Conservation (phyloP, 805 yeast species). For the Yarrowia porcina region DNA sequence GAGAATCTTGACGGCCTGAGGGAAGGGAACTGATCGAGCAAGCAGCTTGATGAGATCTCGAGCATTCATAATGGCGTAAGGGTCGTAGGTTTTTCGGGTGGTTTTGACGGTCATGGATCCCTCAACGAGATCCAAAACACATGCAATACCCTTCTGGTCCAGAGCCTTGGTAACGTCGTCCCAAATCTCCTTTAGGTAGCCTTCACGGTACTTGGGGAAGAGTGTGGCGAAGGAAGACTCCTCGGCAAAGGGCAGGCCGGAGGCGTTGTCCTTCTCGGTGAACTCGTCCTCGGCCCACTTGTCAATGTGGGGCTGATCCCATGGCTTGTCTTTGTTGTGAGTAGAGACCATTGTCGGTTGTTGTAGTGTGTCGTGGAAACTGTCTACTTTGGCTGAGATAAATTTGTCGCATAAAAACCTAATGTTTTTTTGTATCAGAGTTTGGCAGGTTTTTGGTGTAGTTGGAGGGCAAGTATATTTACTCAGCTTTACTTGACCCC, state of each 20-base stretch:
- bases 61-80: conserved; percentile 88
- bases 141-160: conserved; percentile 67
- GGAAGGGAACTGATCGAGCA: conserved; percentile 95
- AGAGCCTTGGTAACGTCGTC: conserved; percentile 83
- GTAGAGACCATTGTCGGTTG: conserved; percentile 70
- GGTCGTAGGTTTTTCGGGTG: conserved; percentile 92
- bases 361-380: not conserved
- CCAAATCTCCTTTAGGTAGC: conserved; percentile 85
- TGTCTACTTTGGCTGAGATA: not conserved
- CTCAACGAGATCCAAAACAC: conserved; percentile 85
- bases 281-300: conserved; percentile 90
- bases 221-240: conserved; percentile 92
- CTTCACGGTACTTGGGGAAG: conserved; percentile 95
- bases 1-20: conserved; percentile 88
- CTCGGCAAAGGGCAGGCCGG: conserved; percentile 89
- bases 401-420: conserved; percentile 14
- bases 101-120: conserved; percentile 98
- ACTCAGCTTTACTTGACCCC: not conserved
- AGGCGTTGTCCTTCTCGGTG: conserved; percentile 80
- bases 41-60: conserved; percentile 89
- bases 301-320: conserved; percentile 95
- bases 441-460: not conserved
- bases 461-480: not conserved
- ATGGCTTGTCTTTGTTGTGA: conserved; percentile 91
- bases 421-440: conserved; percentile 21